Base-by-base conservation (phyloP, 2,329 filamentous ascomycete species). In the Drechslera avenae region DNA sequence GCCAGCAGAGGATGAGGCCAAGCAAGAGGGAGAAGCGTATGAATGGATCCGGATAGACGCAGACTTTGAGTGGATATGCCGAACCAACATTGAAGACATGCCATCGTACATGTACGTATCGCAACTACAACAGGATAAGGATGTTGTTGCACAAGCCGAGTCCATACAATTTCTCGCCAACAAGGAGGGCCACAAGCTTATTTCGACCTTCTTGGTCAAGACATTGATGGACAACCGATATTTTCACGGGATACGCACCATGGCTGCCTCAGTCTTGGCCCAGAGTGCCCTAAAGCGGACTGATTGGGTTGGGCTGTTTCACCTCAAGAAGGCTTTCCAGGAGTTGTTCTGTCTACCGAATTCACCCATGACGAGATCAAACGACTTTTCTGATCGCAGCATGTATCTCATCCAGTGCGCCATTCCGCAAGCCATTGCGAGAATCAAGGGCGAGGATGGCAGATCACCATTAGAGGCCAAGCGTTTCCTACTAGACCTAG, bases 31-130 rank as follows among this genome's bases (percentile, higher is more conserved):
- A 58, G 94, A 99, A 70, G 96, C 91, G 0, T 99, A 97, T 67
- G 94, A 99, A 72, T 99, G 95, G 94, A 96, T 99, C 62, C 88
- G 94, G 16, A 89, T 97, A 76, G 94, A 99, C 73, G 92, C 93
- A 13, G 95, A 99, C 74, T 97, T 97, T 62, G 94, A 99, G 72
- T 99, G 94, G 94, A 87, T 97, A 50, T 94, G 89, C 74, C 87
- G 87, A 60, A 89, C 96, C 73, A 62, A 67, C 43, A 86, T 88
- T 54, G 77, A 88, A 40, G 87, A 87, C 57, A 91, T 97, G 82
- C 91, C 91, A 37, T 85, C 90, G 4, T 97, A 97, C 79, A 99
- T 99, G 95, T 97, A 94, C 71, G 86, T 96, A 51, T 97, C 94
- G 17, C 94, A 99, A 73, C 80, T 99, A 56, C 94, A 99, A 72